Conservation (phyloP, 129 eudicot genomes). For the Helianthus tuberosus region DNA sequence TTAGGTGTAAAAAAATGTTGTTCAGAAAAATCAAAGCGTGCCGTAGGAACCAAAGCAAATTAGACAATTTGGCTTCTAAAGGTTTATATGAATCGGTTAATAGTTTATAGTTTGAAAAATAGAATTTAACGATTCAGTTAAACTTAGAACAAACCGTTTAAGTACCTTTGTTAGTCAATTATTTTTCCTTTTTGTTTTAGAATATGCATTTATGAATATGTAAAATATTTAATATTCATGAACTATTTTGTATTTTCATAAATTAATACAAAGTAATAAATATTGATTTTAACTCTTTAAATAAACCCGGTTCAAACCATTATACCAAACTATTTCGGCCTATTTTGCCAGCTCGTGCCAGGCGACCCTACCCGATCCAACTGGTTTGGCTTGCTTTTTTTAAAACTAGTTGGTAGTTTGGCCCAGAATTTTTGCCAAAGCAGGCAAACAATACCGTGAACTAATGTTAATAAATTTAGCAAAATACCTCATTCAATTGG, state of each 20-base stretch:
- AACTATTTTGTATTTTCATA: not conserved
- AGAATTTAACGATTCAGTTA: too few species aligned
- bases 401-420: not conserved
- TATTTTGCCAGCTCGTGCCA: not conserved
- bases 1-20: not conserved
- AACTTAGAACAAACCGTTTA: not conserved
- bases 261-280: not conserved
- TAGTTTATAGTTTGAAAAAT: not conserved
- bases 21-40: not conserved
- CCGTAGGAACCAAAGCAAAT: not conserved
- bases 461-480: not conserved
- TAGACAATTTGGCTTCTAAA: not conserved
- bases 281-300: not conserved
- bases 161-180: not conserved
- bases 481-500: not conserved
- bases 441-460: not conserved
- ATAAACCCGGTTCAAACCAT: not conserved
- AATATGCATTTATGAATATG: not conserved
- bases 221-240: not conserved
- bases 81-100: not conserved
- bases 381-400: not conserved
- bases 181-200: not conserved
- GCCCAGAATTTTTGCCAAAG: too few species aligned
- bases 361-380: not conserved
- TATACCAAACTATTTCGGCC: not conserved